Evolutionary conservation across 2,329 filamentous ascomycete species (phyloP), one percentile per base, ranked within the genome.

Genomic region (Clonostachys solani): DNA sequence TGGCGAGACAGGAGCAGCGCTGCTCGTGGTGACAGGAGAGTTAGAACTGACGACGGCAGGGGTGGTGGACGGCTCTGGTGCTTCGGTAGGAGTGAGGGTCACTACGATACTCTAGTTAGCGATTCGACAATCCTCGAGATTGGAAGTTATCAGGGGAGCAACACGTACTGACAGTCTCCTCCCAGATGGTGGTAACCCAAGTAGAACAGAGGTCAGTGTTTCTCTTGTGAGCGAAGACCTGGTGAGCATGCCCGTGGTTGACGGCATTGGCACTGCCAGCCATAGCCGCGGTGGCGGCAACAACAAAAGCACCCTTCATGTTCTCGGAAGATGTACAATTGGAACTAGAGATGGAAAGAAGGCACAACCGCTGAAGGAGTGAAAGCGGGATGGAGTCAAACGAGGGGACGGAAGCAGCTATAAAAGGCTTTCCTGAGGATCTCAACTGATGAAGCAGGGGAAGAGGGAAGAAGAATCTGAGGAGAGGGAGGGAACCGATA

Each of bases 291-390:
- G 72, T 76, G 66, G 84, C 81, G 66, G 84, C 80, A 59, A 81
- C 78, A 57, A 88, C 68, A 61, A 87, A 65, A 62, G 77, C 75
- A 62, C 77, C 83, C 86, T 88, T 94, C 89, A 94, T 94, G 40
- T 57, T 63, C 62, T 56, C 56, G 54, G 58, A 40, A 37, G 46
- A 46, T 37, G 19, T 40, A 36, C 37, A 41, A 23, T 29, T 55
- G 42, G 8, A 23, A 42, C 19, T 42, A 46, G 23, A 46, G 51
- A 56, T 45, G 33, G 51, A 48, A 47, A 53, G 62, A 86, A 87
- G 71, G 84, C 88, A 75, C 83, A 85, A 81, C 87, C 87, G 87
- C 87, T 91, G 73, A 92, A 90, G 68, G 88, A 89, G 83, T 89
- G 86, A 89, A 89, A 85, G 85, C 84, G 84, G 85, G 61, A 54